Evolutionary conservation across 306 rosid species (phyloP), one percentile per base, ranked within the genome.

Genomic region (Cicer arietinum): DNA sequence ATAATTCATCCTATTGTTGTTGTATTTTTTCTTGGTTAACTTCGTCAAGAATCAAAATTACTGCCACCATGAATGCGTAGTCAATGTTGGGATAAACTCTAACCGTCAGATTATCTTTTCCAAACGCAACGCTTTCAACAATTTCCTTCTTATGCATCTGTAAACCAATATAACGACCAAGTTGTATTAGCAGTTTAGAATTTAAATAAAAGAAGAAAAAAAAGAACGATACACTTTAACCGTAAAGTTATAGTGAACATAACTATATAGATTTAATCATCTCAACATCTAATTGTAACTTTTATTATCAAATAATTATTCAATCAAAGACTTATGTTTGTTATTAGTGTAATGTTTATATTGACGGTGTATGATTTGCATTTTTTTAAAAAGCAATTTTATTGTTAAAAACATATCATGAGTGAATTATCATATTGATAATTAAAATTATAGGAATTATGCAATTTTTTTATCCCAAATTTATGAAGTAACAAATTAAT

Each of bases 21-120:
- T 17, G 6, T 43, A 7, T 43, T 45, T 44, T 66, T 39, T 66
- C 71, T 66, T 66, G 71, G 35, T 66, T 66, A 44, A 66, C 44
- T 66, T 66, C 71, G 5, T 44, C 71, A 66, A 66, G 71, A 44
- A 66, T 66, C 54, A 66, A 44, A 44, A 44, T 66, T 3, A 66
- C 16, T 17, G 53, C 71, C 10, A 66, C 54, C 1, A 66, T 20
- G 71, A 66, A 66, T 43, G 71, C 71, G 10, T 66, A 44, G 30
- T 66, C 71, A 66, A 66, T 22, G 6, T 66, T 66, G 52, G 71
- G 71, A 66, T 66, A 20, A 9, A 66, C 54, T 6, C 53, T 66
- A 44, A 66, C 71, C 17, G 16, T 20, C 9, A 66, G 51, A 18
- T 44, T 66, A 20, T 66, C 71, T 66, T 43, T 66, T 10, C 71